Base-by-base conservation (phyloP, 1,284 basidiomycete species). In the Leccinum pachyderme region DNA sequence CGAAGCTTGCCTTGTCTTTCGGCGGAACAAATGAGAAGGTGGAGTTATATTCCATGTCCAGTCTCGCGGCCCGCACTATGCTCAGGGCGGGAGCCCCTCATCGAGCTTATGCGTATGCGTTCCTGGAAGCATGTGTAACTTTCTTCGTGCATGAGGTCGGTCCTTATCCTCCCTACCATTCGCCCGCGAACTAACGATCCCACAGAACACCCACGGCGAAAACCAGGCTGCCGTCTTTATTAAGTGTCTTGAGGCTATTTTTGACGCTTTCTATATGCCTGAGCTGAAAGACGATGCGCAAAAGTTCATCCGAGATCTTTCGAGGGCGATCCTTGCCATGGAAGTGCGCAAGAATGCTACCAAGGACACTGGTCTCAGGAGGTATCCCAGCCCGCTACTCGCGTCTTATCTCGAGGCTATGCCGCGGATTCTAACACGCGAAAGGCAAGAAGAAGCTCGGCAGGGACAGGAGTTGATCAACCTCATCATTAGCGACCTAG, bases 181-280 rank as follows among this genome's bases (percentile, higher is more conserved):
- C 15, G 43, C 45, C 49, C 33, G 52, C 9, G 28, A 28, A 15
- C 48, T 58, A 33, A 56, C 53, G 37, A 53, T 52, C 29, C 7
- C n/a, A 54, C 58, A 93, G 90, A 89, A 87, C 31, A 73, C 86
- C 31, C 78, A 81, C 61, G 85, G 84, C 4, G 81, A 84, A n/a
- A 91, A 93, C 59, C 78, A 86, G 33, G 89, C 94, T 63, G 79
- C 85, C 22, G 78, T 87, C 5, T 93, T 95, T 65, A 75, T 86
- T 11, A 76, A 75, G 59, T 81, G 85, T 49, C 71, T 96, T 49
- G 83, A 92, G 71, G 91, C 89, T 12, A 71, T 95, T 27, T 93
- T 92, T 64, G 89, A 94, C 60, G 86, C 91, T 0, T 75, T 89
- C 3, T 81, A 91, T 59, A 70, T 89, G 29, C 75, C 84, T 2